Evolutionary conservation across 179 eudicot genomes (phyloP).

Genomic region (Beta macrorhiza): DNA sequence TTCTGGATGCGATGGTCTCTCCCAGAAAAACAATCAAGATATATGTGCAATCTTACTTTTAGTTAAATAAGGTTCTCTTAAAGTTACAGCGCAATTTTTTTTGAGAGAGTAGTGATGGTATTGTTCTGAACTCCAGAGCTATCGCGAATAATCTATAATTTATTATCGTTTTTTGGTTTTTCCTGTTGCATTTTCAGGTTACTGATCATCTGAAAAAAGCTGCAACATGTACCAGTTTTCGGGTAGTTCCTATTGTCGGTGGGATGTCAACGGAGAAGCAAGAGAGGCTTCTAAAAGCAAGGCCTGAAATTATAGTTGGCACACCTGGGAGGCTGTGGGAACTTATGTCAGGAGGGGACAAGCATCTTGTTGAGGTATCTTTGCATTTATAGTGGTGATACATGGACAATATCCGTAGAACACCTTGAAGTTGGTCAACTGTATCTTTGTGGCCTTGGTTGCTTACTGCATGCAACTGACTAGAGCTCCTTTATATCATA

Average conservation of each 20-base stretch:
- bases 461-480: not conserved
- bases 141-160: not conserved
- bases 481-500: not conserved
- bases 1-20: not conserved
- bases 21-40: not conserved
- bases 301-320: constrained; percentile 95
- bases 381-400: not conserved
- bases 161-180: not conserved
- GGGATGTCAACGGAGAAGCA: constrained; percentile 95
- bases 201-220: constrained; percentile 85
- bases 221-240: constrained; percentile 58
- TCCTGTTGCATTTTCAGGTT: constrained; percentile 49
- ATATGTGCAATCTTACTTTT: not conserved
- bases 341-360: constrained; percentile 93
- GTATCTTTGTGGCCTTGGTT: not conserved
- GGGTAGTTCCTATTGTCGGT: constrained; percentile 89
- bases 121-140: not conserved
- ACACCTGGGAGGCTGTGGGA: constrained; percentile 99
- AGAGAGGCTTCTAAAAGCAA: constrained; percentile 77
- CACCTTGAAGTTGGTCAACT: not conserved
- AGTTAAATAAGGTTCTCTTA: not conserved
- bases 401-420: not conserved
- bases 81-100: not conserved
- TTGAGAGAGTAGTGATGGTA: not conserved
- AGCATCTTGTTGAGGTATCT: constrained; percentile 81